Conservation (phyloP, 2,329 filamentous ascomycete species). For the Fusarium sp. region DNA sequence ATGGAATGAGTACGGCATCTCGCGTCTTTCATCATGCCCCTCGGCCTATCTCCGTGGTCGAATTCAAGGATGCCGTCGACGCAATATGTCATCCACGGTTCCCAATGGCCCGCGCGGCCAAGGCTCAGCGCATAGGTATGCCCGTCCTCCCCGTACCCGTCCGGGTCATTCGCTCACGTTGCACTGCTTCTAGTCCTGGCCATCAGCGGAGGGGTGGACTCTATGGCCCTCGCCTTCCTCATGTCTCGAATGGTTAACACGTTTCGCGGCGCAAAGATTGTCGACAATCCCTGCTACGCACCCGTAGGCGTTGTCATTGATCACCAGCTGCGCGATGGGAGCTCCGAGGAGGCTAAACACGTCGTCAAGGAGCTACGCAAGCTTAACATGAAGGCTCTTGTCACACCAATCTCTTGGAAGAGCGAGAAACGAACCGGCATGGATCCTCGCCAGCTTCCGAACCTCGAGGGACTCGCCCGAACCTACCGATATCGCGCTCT, state of each 20-base stretch:
- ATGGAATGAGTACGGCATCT: slow-evolving; percentile 56
- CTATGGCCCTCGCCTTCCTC: slow-evolving; percentile 92
- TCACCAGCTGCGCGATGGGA: slow-evolving; percentile 70
- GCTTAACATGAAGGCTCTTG: slow-evolving; percentile 53
- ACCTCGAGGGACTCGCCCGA: slow-evolving; percentile 85
- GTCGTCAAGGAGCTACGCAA: slow-evolving; percentile 60
- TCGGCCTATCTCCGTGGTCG: slow-evolving; percentile 55
- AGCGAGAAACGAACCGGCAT: slow-evolving; percentile 49
- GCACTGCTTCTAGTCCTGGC: slow-evolving; percentile 73
- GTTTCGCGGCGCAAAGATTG: slow-evolving; percentile 57
- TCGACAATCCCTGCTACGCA: slow-evolving; percentile 60
- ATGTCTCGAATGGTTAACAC: slow-evolving; percentile 66
- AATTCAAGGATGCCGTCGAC: slow-evolving; percentile 65
- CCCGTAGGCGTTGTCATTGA: slow-evolving; percentile 70
- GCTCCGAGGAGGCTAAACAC: slow-evolving; percentile 64
- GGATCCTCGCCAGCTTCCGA: slow-evolving; percentile 62
- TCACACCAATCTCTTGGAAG: slow-evolving; percentile 64
- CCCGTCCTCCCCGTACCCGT: background rate
- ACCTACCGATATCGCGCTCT: slow-evolving; percentile 80
- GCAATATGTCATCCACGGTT: slow-evolving; percentile 67
- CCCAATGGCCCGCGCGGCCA: slow-evolving; percentile 55
- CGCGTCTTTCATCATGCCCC: slow-evolving; percentile 57
- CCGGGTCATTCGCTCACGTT: background rate
- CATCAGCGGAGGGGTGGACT: slow-evolving; percentile 94
- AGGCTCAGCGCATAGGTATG: slow-evolving; percentile 62